Evolutionary conservation across 768 basidiomycete species (phyloP).

Genomic region (Ramaria rubella): DNA sequence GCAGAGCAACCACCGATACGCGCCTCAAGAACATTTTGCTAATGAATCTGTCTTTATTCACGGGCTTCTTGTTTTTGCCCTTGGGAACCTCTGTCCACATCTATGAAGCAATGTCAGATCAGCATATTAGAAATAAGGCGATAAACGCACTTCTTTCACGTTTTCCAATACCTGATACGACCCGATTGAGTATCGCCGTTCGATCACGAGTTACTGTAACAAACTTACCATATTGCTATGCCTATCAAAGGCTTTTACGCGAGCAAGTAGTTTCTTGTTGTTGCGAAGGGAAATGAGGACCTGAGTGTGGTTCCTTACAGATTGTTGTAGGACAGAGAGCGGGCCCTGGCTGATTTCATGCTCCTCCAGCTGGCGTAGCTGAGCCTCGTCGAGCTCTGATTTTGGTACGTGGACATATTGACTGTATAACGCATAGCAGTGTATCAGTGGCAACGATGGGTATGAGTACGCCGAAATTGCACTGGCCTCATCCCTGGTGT

Average conservation of each 20-base stretch:
- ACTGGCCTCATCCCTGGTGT: slow-evolving; percentile 10
- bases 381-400: slow-evolving; percentile 95
- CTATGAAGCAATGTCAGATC: slow-evolving; percentile 34
- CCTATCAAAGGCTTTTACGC: slow-evolving; percentile 97
- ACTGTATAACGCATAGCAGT: slow-evolving; percentile 35
- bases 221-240: slow-evolving; percentile 93
- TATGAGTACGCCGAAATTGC: not conserved
- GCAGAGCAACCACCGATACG: slow-evolving; percentile 18
- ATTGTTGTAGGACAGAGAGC: slow-evolving; percentile 91
- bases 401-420: slow-evolving; percentile 96
- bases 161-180: slow-evolving; percentile 81
- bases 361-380: slow-evolving; percentile 92
- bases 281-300: slow-evolving; percentile 95
- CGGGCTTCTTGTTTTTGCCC: slow-evolving; percentile 96
- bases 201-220: not conserved
- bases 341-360: slow-evolving; percentile 99
- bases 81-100: slow-evolving; percentile 99
- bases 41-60: slow-evolving; percentile 99
- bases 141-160: slow-evolving; percentile 77
- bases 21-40: slow-evolving; percentile 98
- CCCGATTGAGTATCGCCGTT: slow-evolving; percentile 9
- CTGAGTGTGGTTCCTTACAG: slow-evolving; percentile 95
- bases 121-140: not conserved
- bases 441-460: not conserved
- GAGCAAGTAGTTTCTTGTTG: slow-evolving; percentile 94